phyloP scores from a whole-genome alignment of 2,329 filamentous ascomycete species.

The Bipolaris gigantea region DNA sequence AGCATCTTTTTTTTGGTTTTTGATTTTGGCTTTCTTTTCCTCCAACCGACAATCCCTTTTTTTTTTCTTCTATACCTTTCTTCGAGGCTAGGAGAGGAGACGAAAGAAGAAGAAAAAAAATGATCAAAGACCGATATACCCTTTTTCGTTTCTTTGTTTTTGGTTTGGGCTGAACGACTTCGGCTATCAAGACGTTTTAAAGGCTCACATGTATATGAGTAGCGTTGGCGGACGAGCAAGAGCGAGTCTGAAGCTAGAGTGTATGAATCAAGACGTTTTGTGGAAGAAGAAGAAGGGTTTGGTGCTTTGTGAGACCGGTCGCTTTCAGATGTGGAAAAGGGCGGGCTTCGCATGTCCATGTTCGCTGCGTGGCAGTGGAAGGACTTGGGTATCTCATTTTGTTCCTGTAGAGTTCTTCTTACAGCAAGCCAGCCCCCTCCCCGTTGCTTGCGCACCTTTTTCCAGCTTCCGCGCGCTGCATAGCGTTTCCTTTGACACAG shows the following conservation, averaged over 20 bases:
- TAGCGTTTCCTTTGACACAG: neutral
- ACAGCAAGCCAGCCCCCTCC: neutral
- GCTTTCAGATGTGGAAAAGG: neutral
- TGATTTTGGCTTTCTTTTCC: neutral
- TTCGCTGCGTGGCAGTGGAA: neutral
- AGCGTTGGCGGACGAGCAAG: slow-evolving; percentile 13
- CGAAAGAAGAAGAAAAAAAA: neutral
- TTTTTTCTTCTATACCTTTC: neutral
- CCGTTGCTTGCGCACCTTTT: neutral
- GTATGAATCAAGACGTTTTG: neutral
- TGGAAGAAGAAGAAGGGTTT: neutral
- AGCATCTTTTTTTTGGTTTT: neutral
- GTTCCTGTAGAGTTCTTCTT: slow-evolving; percentile 3
- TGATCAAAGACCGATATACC: slow-evolving; percentile 18
- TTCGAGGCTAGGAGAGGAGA: neutral
- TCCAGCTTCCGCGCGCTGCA: neutral
- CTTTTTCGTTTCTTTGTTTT: neutral
- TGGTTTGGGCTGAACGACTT: slow-evolving; percentile 2
- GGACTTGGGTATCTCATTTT: slow-evolving; percentile 11
- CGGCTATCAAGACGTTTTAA: slow-evolving; percentile 5
- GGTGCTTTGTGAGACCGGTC: neutral
- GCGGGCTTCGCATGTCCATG: neutral
- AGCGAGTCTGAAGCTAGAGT: slow-evolving; percentile 24
- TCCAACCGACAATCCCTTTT: neutral
- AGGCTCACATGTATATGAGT: slow-evolving; percentile 11